A percentile compares a stretch with the other conserved stretches of the same genome.
Conservation (phyloP, 73 alveolate genomes). For the Effrenium voratum region DNA sequence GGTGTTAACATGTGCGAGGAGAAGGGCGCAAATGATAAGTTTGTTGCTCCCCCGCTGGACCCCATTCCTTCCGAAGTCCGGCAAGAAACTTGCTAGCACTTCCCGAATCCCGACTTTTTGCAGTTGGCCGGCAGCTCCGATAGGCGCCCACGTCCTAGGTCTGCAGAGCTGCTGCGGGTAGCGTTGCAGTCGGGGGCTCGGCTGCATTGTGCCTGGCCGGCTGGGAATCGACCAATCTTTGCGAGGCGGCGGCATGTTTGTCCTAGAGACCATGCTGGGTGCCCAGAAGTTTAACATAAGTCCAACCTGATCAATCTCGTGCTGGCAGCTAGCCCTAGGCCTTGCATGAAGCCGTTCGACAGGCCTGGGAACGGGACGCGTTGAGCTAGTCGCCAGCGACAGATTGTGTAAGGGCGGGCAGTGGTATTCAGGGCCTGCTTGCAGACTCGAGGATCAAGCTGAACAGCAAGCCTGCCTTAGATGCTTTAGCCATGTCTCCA, state of each 20-base stretch:
- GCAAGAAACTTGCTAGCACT: no score
- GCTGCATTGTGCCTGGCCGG: background rate
- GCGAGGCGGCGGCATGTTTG: constrained; percentile 58
- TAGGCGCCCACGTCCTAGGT: no score
- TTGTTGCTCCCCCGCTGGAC: background rate
- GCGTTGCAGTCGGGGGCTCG: constrained; percentile 36
- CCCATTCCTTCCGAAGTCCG: background rate
- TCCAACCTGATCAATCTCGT: background rate
- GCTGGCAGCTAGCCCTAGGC: constrained; percentile 4
- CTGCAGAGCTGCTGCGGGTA: constrained; percentile 85
- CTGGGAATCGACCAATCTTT: background rate
- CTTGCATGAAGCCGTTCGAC: constrained; percentile 91
- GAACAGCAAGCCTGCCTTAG: no score
- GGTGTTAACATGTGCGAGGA: background rate
- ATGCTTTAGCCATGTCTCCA: no score
- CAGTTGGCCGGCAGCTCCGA: no score
- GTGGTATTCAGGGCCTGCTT: no score
- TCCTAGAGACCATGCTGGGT: constrained; percentile 50
- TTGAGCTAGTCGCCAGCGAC: no score
- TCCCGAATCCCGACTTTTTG: no score
- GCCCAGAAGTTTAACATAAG: background rate
- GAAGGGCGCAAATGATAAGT: background rate
- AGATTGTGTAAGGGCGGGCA: no score
- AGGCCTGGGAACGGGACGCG: constrained; percentile 12
- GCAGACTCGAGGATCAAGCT: no score